Evolutionary conservation across 495 filamentous ascomycete species (phyloP).

Genomic region (Coniosporium apollinis): DNA sequence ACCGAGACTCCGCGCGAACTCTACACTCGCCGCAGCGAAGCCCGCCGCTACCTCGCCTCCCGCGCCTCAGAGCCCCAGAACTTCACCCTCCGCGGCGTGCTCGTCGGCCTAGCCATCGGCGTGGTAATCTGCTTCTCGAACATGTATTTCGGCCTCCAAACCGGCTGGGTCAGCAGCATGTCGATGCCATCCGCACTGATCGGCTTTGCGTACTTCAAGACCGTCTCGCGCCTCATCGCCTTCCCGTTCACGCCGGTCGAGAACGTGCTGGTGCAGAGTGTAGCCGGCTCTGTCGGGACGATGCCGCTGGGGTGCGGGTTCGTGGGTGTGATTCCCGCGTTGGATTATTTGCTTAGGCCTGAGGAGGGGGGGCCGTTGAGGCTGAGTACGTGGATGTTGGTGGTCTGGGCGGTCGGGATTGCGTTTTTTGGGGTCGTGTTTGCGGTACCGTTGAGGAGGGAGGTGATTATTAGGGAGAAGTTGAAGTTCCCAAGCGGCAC

Average conservation of each 20-base stretch:
- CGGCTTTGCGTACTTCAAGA: conserved; percentile 91
- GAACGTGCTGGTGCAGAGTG: conserved; percentile 94
- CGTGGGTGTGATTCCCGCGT: conserved; percentile 80
- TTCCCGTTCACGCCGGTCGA: conserved; percentile 86
- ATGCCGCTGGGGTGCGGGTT: conserved; percentile 97
- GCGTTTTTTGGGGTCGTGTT: conserved; percentile 95
- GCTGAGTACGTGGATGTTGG: conserved; percentile 55
- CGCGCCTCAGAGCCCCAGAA: conserved; percentile 28
- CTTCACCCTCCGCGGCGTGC: conserved; percentile 70
- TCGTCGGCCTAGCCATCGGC: conserved; percentile 70
- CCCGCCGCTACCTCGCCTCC: conserved; percentile 9
- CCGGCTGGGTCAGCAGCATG: conserved; percentile 78
- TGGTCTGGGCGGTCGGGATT: conserved; percentile 78
- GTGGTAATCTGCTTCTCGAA: conserved; percentile 87
- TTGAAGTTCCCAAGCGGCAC: conserved; percentile 89
- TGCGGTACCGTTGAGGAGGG: conserved; percentile 68
- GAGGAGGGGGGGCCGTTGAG: conserved; percentile 63
- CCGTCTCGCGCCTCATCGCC: conserved; percentile 34
- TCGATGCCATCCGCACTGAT: conserved; percentile 88
- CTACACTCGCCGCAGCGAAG: too few species aligned
- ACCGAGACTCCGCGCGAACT: too few species aligned
- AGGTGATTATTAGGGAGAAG: conserved; percentile 85
- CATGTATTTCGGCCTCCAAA: conserved; percentile 95
- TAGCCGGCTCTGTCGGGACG: conserved; percentile 85
- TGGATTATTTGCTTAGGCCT: conserved; percentile 65